Percentiles rank a stretch among this genome's conserved stretches.
These are phyloP conservation scores for Cladophialophora yegresii DNA, from an alignment of 2,329 filamentous ascomycete genomes.

Conservation along the genomic window DNA sequence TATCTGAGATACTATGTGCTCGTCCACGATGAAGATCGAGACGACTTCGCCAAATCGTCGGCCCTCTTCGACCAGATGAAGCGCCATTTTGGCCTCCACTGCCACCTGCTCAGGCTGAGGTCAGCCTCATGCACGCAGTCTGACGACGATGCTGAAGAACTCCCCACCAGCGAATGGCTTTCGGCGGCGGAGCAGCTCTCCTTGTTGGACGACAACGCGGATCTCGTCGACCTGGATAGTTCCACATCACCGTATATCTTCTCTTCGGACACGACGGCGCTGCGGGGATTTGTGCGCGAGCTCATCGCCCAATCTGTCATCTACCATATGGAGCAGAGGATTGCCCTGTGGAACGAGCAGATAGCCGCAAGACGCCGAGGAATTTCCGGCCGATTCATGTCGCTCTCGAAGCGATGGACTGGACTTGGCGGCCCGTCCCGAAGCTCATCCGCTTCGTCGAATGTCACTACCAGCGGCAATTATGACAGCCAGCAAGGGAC, in stretches of 20 bases:
- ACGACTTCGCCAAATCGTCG: conserved; percentile 88
- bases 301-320: conserved; percentile 94
- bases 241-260: conserved; percentile 79
- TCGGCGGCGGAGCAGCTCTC: conserved; percentile 81
- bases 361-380: conserved; percentile 87
- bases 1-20: conserved; percentile 95
- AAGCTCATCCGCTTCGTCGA: conserved; percentile 57
- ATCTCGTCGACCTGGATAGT: conserved; percentile 59
- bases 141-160: conserved; percentile 82
- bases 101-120: conserved; percentile 82
- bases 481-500: conserved; percentile 78
- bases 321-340: conserved; percentile 91
- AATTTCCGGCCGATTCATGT: conserved; percentile 90
- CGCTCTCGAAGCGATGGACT: conserved; percentile 84
- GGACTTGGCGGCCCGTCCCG: conserved; percentile 72
- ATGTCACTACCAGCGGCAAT: conserved; percentile 56
- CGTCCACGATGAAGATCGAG: conserved; percentile 92
- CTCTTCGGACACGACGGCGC: conserved; percentile 85
- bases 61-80: conserved; percentile 98
- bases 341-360: conserved; percentile 95
- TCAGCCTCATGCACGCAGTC: conserved; percentile 83
- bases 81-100: conserved; percentile 93
- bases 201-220: conserved; percentile 64
- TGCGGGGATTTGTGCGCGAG: conserved; percentile 87
- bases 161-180: conserved; percentile 84